Evolutionary conservation across 169 alveolate genomes (phyloP).

Genomic region (Plasmodium relictum): DNA sequence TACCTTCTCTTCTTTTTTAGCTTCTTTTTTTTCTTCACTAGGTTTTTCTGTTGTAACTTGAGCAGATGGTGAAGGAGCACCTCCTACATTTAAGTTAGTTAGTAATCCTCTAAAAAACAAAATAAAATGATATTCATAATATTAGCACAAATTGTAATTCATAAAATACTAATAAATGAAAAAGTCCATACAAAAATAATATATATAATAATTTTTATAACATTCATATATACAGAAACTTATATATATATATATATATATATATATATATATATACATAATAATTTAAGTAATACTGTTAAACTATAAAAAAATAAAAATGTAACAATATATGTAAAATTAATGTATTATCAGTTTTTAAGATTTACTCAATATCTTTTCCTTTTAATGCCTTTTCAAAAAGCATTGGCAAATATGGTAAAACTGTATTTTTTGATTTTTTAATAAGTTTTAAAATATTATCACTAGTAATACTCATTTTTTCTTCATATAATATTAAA

Average conservation of each 20-base stretch:
- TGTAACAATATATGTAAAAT: neutral
- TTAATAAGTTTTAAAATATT: slow-evolving; percentile 91
- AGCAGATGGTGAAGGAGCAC: slow-evolving; percentile 78
- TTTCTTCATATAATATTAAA: slow-evolving; percentile 93
- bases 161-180: too few species aligned
- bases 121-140: neutral
- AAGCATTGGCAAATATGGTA: slow-evolving; percentile 95
- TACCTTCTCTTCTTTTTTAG: slow-evolving; percentile 78
- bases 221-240: too few species aligned
- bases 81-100: slow-evolving; percentile 83
- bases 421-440: slow-evolving; percentile 93
- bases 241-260: neutral
- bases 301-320: neutral
- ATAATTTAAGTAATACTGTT: neutral
- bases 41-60: slow-evolving; percentile 69
- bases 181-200: too few species aligned
- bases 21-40: slow-evolving; percentile 76
- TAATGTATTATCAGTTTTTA: slow-evolving; percentile 4
- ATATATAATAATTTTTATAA: too few species aligned
- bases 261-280: neutral
- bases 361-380: slow-evolving; percentile 86
- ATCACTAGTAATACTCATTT: slow-evolving; percentile 93
- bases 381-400: slow-evolving; percentile 94
- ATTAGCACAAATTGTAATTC: too few species aligned
- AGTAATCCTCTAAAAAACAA: slow-evolving; percentile 51